Conservation (phyloP, 768 basidiomycete genomes). For the Trametes sanguinea region DNA sequence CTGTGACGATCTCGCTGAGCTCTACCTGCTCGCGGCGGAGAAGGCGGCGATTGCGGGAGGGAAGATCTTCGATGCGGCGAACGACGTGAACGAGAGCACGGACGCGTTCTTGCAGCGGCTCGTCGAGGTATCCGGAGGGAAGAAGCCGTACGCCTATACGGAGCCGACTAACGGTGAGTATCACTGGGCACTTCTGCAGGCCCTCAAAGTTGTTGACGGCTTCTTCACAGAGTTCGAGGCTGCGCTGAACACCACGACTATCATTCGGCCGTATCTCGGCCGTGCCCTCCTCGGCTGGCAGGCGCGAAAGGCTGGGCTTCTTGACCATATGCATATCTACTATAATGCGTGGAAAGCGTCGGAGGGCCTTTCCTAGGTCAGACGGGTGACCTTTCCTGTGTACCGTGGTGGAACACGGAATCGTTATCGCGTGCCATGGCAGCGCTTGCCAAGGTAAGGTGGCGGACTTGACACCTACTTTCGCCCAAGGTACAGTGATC, state of each 20-base stretch:
- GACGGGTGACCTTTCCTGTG: too few relatives aligned
- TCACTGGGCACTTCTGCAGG: too few relatives aligned
- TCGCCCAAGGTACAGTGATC: too few relatives aligned
- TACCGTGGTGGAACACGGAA: too few relatives aligned
- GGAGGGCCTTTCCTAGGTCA: conserved; percentile 10
- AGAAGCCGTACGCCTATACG: conserved; percentile 38
- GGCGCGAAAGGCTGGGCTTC: conserved; percentile 42
- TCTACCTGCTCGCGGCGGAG: conserved; percentile 44
- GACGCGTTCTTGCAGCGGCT: conserved; percentile 43
- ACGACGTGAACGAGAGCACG: conserved; percentile 42
- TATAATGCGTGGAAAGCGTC: conserved; percentile 39
- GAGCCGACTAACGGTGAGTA: conserved; percentile 40
- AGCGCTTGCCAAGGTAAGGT: too few relatives aligned
- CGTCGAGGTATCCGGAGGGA: conserved; percentile 40
- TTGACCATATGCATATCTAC: conserved; percentile 47
- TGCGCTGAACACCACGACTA: conserved; percentile 35
- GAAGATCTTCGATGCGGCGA: conserved; percentile 43
- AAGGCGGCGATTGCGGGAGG: conserved; percentile 39
- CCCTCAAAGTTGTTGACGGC: background rate
- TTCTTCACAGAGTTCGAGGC: conserved; percentile 37
- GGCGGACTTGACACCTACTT: too few relatives aligned
- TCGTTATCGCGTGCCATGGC: too few relatives aligned
- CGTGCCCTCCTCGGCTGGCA: conserved; percentile 46
- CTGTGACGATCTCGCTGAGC: conserved; percentile 47
- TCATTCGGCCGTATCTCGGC: conserved; percentile 42